Evolutionary conservation across 768 basidiomycete genomes (phyloP).

Genomic region (Mycena haematopus): DNA sequence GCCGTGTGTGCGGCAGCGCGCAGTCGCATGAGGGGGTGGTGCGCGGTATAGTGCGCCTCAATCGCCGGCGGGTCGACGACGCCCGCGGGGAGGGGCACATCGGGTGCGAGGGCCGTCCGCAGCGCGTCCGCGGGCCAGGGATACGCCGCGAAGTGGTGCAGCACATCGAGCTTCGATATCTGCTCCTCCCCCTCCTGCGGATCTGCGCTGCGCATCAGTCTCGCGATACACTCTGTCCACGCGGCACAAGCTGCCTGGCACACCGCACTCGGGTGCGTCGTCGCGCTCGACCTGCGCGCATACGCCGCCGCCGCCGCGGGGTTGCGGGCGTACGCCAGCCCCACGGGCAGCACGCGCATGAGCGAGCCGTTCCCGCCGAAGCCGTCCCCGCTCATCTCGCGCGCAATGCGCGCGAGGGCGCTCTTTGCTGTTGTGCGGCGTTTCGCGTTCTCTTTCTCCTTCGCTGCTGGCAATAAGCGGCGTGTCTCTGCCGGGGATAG

Average conservation of each 20-base stretch:
- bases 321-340: conserved; percentile 49
- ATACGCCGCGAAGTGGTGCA: too few species aligned
- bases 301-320: conserved; percentile 38
- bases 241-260: too few species aligned
- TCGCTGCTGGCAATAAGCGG: conserved; percentile 13
- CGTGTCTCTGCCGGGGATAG: conserved; percentile 18
- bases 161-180: too few species aligned
- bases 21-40: conserved; percentile 48
- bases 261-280: conserved; percentile 50
- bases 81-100: too few species aligned
- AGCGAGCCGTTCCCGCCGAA: conserved; percentile 53
- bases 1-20: conserved; percentile 35
- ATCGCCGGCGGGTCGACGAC: too few species aligned
- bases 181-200: too few species aligned
- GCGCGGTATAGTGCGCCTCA: conserved; percentile 39
- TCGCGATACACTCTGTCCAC: too few species aligned
- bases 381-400: too few species aligned
- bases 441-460: conserved; percentile 12
- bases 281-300: conserved; percentile 47
- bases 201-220: too few species aligned
- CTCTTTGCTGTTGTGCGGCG: conserved; percentile 27
- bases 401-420: conserved; percentile 39
- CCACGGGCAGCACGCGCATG: conserved; percentile 52
- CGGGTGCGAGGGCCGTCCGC: too few species aligned
- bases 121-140: too few species aligned